These are phyloP conservation scores for Trypanosoma cruzi DNA, from an alignment of 208 protist species.

Conservation along the genomic window DNA sequence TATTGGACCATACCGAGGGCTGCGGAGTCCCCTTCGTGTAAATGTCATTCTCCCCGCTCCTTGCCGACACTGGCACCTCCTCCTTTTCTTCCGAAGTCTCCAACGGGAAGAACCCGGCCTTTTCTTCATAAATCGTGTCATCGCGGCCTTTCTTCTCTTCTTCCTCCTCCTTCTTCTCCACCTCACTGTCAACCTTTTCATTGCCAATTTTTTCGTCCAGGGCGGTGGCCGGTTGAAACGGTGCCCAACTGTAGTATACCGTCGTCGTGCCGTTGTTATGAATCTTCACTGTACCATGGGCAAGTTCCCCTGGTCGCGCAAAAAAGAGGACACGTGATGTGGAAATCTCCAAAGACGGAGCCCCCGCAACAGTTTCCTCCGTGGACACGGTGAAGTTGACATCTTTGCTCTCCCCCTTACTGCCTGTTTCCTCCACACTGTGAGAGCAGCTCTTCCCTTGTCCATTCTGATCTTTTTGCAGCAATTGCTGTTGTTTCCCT, in stretches of 20 bases:
- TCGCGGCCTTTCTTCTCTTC: background rate
- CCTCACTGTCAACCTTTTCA: background rate
- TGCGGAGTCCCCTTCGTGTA: background rate
- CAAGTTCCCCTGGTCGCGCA: slow-evolving; percentile 48
- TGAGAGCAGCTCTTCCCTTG: slow-evolving; percentile 2
- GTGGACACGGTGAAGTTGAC: background rate
- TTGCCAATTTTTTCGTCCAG: background rate
- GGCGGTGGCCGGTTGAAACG: slow-evolving; percentile 24
- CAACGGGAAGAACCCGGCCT: no score
- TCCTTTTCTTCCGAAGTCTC: background rate
- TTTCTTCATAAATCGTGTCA: background rate
- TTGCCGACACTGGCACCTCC: background rate
- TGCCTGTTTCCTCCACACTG: background rate
- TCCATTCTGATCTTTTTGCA: slow-evolving; percentile 3
- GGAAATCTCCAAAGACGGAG: slow-evolving; percentile 56
- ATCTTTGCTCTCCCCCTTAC: background rate
- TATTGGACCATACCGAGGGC: background rate
- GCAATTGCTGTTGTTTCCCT: background rate
- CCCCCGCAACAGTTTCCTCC: background rate
- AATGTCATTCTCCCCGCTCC: background rate
- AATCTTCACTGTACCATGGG: slow-evolving; percentile 54
- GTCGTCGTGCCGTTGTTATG: slow-evolving; percentile 69
- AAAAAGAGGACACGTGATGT: slow-evolving; percentile 58
- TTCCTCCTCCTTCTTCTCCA: background rate
- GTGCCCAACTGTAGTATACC: slow-evolving; percentile 82